These are phyloP conservation scores for Candida namnaoensis DNA, from an alignment of 805 yeast genomes.

Conservation along the genomic window DNA sequence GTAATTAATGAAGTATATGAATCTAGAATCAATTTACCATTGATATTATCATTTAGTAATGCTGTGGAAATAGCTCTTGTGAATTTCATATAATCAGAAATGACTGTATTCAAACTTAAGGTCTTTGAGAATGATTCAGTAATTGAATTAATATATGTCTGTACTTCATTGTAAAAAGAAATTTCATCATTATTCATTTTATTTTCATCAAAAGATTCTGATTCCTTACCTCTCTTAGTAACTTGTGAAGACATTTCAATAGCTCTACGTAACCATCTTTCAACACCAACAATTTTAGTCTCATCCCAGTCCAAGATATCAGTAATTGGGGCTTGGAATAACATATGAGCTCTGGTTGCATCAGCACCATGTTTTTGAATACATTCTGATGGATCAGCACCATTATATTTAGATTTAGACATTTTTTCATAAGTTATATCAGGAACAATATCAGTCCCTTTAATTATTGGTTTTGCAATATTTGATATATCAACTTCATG, in stretches of 20 bases:
- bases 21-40: conserved; percentile 33
- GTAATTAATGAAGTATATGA: conserved; percentile 46
- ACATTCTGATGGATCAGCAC: conserved; percentile 81
- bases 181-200: conserved; percentile 34
- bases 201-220: not conserved
- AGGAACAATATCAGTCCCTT: conserved; percentile 43
- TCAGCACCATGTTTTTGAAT: conserved; percentile 81
- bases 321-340: conserved; percentile 84
- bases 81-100: conserved; percentile 85
- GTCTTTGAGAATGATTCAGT: conserved; percentile 51
- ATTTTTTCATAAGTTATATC: conserved; percentile 71
- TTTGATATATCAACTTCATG: conserved; percentile 50
- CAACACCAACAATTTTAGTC: conserved; percentile 73
- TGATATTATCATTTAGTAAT: conserved; percentile 25
- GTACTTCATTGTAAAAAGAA: conserved; percentile 48
- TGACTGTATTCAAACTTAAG: conserved; percentile 70
- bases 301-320: conserved; percentile 90
- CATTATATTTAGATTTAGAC: conserved; percentile 95
- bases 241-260: too few species aligned
- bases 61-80: conserved; percentile 43
- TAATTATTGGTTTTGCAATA: conserved; percentile 34
- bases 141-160: conserved; percentile 36
- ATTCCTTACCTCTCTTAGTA: too few species aligned
- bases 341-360: conserved; percentile 85
- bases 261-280: conserved; percentile 75